phyloP scores from a whole-genome alignment of 352 stramenopile genomes.

The Globisporangium iwayamae region DNA sequence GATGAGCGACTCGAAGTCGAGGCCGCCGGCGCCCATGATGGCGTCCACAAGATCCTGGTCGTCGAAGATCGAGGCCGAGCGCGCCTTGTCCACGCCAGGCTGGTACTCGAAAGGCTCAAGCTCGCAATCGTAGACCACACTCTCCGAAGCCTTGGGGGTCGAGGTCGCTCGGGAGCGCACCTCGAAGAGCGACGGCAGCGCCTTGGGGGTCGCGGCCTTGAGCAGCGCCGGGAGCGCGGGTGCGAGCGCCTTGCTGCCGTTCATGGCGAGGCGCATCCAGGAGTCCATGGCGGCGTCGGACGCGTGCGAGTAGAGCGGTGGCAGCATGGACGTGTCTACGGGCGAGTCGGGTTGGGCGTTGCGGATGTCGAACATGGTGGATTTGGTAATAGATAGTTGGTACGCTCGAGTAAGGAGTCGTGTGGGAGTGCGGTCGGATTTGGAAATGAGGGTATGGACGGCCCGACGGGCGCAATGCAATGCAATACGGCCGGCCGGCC shows the following conservation, averaged over 20 bases:
- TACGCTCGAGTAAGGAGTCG: conserved; percentile 12
- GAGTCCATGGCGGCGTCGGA: conserved; percentile 19
- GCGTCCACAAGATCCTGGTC: conserved; percentile 76
- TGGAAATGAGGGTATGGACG: conserved; percentile 11
- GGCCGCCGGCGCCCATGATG: conserved; percentile 57
- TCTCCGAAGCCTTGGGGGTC: conserved; percentile 7
- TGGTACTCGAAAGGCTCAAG: conserved; percentile 73
- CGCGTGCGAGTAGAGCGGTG: conserved; percentile 43
- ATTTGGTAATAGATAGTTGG: conserved; percentile 7
- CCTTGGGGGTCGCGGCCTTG: conserved; percentile 17
- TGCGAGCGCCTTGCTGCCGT: conserved; percentile 18
- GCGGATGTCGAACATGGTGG: conserved; percentile 18
- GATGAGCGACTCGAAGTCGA: conserved; percentile 44
- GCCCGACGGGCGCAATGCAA: background rate
- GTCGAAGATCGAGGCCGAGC: conserved; percentile 72
- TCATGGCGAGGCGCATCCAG: conserved; percentile 23
- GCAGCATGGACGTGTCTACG: conserved; percentile 75
- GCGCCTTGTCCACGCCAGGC: conserved; percentile 21
- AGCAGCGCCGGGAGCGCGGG: conserved; percentile 17
- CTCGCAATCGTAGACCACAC: conserved; percentile 34
- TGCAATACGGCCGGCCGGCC: too few species aligned
- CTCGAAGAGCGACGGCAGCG: conserved; percentile 21
- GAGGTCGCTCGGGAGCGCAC: conserved; percentile 6
- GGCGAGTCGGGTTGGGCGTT: conserved; percentile 48
- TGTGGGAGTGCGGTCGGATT: conserved; percentile 21